phyloP scores from a whole-genome alignment of 805 yeast species.

The Tetrapisispora nanseiensis region DNA sequence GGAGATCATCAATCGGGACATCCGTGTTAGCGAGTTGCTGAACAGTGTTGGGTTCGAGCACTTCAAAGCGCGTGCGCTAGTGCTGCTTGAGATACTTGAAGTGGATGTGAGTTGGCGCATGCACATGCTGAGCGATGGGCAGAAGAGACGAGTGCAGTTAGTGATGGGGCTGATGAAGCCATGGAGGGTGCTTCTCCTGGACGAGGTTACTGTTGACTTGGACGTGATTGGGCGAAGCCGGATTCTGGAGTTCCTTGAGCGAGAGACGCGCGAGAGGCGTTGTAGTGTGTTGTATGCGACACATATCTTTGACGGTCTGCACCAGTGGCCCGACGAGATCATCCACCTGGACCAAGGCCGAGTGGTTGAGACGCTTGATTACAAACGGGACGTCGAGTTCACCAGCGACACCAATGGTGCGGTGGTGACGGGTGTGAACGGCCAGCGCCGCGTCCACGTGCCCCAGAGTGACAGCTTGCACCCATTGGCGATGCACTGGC shows the following conservation, averaged over 20 bases:
- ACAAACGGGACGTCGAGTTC: constrained; percentile 28
- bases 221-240: constrained; percentile 85
- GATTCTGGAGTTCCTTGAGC: constrained; percentile 55
- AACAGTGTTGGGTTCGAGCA: constrained; percentile 76
- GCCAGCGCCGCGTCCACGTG: no score
- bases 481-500: constrained; percentile 67
- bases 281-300: constrained; percentile 88
- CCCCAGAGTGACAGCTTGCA: constrained; percentile 43
- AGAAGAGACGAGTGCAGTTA: constrained; percentile 85
- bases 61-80: constrained; percentile 66
- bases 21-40: constrained; percentile 71
- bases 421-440: constrained; percentile 5
- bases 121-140: constrained; percentile 90
- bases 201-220: constrained; percentile 93
- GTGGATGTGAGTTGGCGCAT: constrained; percentile 86
- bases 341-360: constrained; percentile 69
- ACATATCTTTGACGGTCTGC: constrained; percentile 92
- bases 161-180: constrained; percentile 90
- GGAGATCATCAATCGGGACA: constrained; percentile 81
- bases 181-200: constrained; percentile 79
- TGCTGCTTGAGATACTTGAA: constrained; percentile 66
- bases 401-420: constrained; percentile 10
- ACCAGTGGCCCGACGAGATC: constrained; percentile 79
- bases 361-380: constrained; percentile 32
- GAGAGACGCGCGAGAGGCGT: constrained; percentile 61